phyloP scores from a whole-genome alignment of 306 rosid genomes.

The Vigna radiata region DNA sequence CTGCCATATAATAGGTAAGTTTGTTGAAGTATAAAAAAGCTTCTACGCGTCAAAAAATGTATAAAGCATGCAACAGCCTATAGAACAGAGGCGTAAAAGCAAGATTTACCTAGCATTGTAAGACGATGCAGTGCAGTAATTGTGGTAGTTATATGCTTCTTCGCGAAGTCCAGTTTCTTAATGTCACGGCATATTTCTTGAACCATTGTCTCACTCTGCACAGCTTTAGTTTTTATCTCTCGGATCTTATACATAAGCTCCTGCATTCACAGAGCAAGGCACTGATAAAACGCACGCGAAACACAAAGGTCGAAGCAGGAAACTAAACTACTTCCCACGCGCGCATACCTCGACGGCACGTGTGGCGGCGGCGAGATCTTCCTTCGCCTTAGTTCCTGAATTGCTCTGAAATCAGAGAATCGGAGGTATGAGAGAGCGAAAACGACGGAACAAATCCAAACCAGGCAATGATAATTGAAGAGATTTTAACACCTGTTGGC shows the following conservation, averaged over 20 bases:
- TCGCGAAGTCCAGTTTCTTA: conserved; percentile 95
- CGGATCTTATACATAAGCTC: conserved; percentile 97
- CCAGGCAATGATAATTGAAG: not conserved
- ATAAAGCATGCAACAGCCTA: conserved; percentile 21
- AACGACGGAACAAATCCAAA: not conserved
- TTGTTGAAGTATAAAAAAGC: conserved; percentile 35
- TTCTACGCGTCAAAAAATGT: conserved; percentile 12
- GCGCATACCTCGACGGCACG: conserved; percentile 77
- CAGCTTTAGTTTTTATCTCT: conserved; percentile 95
- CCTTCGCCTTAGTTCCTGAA: conserved; percentile 96
- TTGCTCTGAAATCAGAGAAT: conserved; percentile 75
- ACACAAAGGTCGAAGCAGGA: conserved; percentile 24
- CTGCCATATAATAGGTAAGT: conserved; percentile 63
- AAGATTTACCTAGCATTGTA: conserved; percentile 83
- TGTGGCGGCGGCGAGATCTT: conserved; percentile 98
- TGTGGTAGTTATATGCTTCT: conserved; percentile 97
- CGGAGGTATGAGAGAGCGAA: conserved; percentile 39
- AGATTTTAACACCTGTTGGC: conserved; percentile 73
- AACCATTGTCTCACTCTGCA: conserved; percentile 98
- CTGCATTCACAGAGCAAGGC: conserved; percentile 54
- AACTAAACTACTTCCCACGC: not conserved
- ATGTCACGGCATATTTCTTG: conserved; percentile 98
- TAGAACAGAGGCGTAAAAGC: conserved; percentile 21
- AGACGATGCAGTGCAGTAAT: conserved; percentile 99
- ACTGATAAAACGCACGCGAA: conserved; percentile 23